These are phyloP conservation scores for Yamadazyma atmosphaerica DNA, from an alignment of 1,139 yeast species.

Conservation along the genomic window DNA sequence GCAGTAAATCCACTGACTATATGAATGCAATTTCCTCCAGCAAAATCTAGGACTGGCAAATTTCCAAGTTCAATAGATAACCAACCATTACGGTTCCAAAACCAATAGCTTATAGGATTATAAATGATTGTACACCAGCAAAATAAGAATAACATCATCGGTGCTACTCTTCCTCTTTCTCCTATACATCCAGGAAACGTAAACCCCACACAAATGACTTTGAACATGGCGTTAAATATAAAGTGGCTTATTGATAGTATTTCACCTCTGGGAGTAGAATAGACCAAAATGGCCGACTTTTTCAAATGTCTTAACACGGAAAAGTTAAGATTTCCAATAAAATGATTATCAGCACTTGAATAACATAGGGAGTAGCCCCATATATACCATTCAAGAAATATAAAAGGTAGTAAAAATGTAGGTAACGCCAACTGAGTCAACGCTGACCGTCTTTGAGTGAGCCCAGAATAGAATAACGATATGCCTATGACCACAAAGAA, in stretches of 20 bases:
- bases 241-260: slow-evolving; percentile 44
- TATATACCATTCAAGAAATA: slow-evolving; percentile 56
- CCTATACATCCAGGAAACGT: slow-evolving; percentile 60
- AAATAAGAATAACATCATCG: slow-evolving; percentile 53
- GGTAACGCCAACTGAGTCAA: slow-evolving; percentile 56
- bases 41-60: slow-evolving; percentile 58
- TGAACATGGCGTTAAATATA: slow-evolving; percentile 52
- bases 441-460: slow-evolving; percentile 57
- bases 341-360: slow-evolving; percentile 39
- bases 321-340: slow-evolving; percentile 48
- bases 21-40: slow-evolving; percentile 68
- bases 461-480: slow-evolving; percentile 57
- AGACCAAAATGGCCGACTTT: slow-evolving; percentile 22
- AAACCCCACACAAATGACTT: slow-evolving; percentile 51
- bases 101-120: slow-evolving; percentile 66
- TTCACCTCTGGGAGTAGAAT: slow-evolving; percentile 38
- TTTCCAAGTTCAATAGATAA: slow-evolving; percentile 38
- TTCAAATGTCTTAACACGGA: slow-evolving; percentile 41
- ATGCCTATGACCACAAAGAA: slow-evolving; percentile 43
- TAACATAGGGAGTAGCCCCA: slow-evolving; percentile 59
- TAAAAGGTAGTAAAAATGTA: slow-evolving; percentile 39
- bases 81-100: slow-evolving; percentile 66
- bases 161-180: slow-evolving; percentile 56
- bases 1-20: slow-evolving; percentile 61
- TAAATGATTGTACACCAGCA: slow-evolving; percentile 59